Evolutionary conservation across 73 alveolate species (phyloP), one percentile per base, ranked within the genome.

Genomic region (Durusdinium trenchii): DNA sequence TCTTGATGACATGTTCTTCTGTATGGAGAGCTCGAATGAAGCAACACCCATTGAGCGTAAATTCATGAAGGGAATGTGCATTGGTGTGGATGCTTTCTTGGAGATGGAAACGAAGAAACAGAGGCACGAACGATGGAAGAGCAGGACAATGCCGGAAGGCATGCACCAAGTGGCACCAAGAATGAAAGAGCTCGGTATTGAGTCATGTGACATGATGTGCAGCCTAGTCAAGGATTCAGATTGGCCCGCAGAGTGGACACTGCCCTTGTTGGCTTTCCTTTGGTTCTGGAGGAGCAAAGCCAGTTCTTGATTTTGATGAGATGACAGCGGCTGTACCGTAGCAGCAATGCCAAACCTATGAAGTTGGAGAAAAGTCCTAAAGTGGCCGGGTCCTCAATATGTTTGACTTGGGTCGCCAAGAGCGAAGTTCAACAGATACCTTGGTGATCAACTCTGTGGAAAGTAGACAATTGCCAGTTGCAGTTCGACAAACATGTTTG

Each of bases 51-150:
- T 83, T 71, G 93, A 83, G 45, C 67, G 46, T 30, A 18, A 81
- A 46, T 47, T 46, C 30, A 23, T 81, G 67, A 1, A 46, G 67
- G 48, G 91, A 79, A 20, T 7, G 90, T 82, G 92, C 71, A 46
- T 30, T 43, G 20, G 38, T 82, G 73, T 46, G 26, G 92, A 46
- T 28, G 92, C 92, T 46, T 3, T 82, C 92, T 6, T 82, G 73
- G 71, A 82, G 71, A 82, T 82, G 92, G 92, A 69, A 82, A 82
- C 92, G 45, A 20, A 50, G 1, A 82, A 82, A 50, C 16, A 48
- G 71, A 45, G 35, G 62, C 71, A 47, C 0, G 48, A 82, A 82
- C 73, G 92, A 30, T 82, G 92, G 92, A 82, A 40, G 69, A 35
- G 42, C 48, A 46, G 73, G 46, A 36, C 12, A 10, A 47, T 82